phyloP scores from a whole-genome alignment of 805 yeast species.

The Aciculoconidium aculeatum region DNA sequence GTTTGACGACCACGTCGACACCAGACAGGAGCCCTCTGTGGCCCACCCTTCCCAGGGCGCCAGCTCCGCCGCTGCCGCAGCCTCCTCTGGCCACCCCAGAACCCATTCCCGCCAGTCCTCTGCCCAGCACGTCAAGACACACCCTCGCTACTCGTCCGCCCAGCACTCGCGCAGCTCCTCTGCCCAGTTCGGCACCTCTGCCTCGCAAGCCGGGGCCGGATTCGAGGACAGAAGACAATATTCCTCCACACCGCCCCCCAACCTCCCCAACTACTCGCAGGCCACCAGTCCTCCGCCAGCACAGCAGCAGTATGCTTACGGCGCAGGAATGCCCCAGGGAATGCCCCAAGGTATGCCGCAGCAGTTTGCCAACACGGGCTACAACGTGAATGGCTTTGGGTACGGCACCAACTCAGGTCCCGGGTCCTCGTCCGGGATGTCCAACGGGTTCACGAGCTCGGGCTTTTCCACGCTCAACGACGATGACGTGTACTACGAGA shows the following conservation, averaged over 20 bases:
- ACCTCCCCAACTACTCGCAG: slow-evolving; percentile 1
- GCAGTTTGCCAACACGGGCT: slow-evolving; percentile 11
- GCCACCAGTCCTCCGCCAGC: not conserved
- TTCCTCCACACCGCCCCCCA: slow-evolving; percentile 2
- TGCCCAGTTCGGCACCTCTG: slow-evolving; percentile 1
- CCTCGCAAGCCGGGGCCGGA: slow-evolving; percentile 1
- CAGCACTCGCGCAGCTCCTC: slow-evolving; percentile 7
- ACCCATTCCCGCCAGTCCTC: slow-evolving; percentile 7
- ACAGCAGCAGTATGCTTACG: slow-evolving; percentile 6
- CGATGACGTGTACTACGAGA: slow-evolving; percentile 10
- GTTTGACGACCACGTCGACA: slow-evolving; percentile 6
- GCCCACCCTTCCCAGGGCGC: not conserved
- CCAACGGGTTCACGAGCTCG: too few relatives aligned
- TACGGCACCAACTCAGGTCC: too few relatives aligned
- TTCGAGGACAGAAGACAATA: not conserved
- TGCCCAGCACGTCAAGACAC: too few relatives aligned
- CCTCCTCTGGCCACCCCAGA: not conserved
- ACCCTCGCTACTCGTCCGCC: slow-evolving; percentile 5
- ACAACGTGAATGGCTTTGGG: too few relatives aligned
- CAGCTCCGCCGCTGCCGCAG: slow-evolving; percentile 2
- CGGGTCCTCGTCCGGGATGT: too few relatives aligned
- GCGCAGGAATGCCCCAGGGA: too few relatives aligned
- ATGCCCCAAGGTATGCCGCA: too few relatives aligned
- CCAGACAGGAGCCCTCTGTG: not conserved
- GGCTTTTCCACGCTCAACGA: too few relatives aligned